Evolutionary conservation across 2,329 filamentous ascomycete genomes (phyloP).

Genomic region (Grosmannia clavigera): DNA sequence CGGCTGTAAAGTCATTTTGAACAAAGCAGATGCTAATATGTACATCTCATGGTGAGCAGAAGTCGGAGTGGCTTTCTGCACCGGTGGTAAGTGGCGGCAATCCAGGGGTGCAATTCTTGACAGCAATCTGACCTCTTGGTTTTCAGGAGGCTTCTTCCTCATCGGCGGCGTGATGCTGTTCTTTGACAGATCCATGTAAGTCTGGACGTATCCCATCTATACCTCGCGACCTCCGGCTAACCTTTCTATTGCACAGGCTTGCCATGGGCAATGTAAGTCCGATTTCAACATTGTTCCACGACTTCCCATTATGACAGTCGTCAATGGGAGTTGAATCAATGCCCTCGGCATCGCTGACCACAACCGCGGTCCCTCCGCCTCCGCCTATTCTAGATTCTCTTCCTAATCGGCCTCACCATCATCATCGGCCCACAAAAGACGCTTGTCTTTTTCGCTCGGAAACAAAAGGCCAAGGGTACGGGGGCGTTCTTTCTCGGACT

Average conservation of each 20-base stretch:
- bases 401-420: constrained; percentile 89
- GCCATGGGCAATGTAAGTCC: constrained; percentile 84
- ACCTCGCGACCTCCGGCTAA: neutral
- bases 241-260: constrained; percentile 42
- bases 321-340: neutral
- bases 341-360: neutral
- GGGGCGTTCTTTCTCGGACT: constrained; percentile 79
- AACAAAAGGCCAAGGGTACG: constrained; percentile 85
- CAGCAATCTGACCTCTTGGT: neutral
- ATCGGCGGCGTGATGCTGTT: constrained; percentile 91
- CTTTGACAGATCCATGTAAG: constrained; percentile 91
- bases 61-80: constrained; percentile 95
- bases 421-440: constrained; percentile 92
- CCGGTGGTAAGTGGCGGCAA: constrained; percentile 61
- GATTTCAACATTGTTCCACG: neutral
- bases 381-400: constrained; percentile 62
- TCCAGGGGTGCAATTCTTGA: neutral
- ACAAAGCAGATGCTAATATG: neutral
- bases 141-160: constrained; percentile 79
- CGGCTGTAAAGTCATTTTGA: neutral
- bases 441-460: constrained; percentile 83
- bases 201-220: constrained; percentile 10
- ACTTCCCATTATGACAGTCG: neutral
- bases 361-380: neutral
- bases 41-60: constrained; percentile 39